phyloP scores from a whole-genome alignment of 2,329 filamentous ascomycete genomes.

The Lojkania enalia region DNA sequence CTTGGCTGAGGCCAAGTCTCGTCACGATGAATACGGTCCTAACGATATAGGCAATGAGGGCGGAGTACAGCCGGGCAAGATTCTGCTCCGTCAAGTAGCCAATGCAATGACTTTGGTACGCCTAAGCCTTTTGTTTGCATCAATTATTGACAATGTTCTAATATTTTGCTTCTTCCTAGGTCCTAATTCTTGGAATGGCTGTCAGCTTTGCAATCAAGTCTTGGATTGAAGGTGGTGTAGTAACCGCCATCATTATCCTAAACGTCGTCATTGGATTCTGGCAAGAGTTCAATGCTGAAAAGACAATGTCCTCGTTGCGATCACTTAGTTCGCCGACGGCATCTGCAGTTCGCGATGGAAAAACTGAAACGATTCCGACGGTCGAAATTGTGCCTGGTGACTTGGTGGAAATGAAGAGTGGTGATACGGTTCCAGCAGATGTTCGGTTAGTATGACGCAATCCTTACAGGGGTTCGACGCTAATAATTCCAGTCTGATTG shows the following conservation, averaged over 20 bases:
- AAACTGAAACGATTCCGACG: conserved; percentile 56
- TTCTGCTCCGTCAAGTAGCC: conserved; percentile 71
- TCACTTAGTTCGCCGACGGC: conserved; percentile 53
- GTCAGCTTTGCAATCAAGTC: conserved; percentile 53
- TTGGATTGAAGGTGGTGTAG: conserved; percentile 54
- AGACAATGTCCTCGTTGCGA: conserved; percentile 54
- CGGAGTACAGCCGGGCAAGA: conserved; percentile 72
- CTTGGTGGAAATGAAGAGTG: conserved; percentile 63
- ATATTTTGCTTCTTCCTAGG: conserved; percentile 14
- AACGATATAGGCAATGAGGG: conserved; percentile 75
- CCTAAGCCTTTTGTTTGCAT: no score
- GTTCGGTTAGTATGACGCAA: conserved; percentile 48
- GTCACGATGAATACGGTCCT: conserved; percentile 56
- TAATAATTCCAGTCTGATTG: conserved; percentile 46
- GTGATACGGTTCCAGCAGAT: conserved; percentile 72
- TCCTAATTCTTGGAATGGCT: conserved; percentile 53
- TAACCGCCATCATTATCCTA: conserved; percentile 50
- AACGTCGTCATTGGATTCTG: conserved; percentile 53
- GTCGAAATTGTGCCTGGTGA: conserved; percentile 68
- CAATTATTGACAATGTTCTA: no score
- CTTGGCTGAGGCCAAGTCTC: conserved; percentile 57
- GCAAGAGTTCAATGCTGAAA: conserved; percentile 53
- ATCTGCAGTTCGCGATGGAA: conserved; percentile 56
- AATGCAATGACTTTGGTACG: conserved; percentile 77
- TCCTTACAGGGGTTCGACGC: background rate